Evolutionary conservation across 495 filamentous ascomycete genomes (phyloP).

Genomic region (Lophiostoma macrostomum): DNA sequence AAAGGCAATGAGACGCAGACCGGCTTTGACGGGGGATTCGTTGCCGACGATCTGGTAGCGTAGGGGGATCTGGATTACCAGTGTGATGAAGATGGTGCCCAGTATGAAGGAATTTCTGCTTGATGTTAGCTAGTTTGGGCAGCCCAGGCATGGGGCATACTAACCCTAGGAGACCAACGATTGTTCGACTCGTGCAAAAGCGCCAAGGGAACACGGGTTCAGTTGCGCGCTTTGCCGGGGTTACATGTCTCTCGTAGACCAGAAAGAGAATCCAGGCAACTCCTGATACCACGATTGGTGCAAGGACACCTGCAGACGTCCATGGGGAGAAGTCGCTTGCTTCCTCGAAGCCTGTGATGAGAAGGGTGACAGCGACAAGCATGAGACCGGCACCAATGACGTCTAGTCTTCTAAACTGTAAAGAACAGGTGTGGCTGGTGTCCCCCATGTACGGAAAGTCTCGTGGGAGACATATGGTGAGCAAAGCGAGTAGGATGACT

Average conservation of each 20-base stretch:
- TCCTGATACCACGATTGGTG: slow-evolving; percentile 3
- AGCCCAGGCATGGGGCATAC: background rate
- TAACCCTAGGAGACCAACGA: slow-evolving; percentile 12
- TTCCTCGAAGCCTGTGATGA: slow-evolving; percentile 24
- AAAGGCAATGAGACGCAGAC: slow-evolving; percentile 9
- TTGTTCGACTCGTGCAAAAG: slow-evolving; percentile 12
- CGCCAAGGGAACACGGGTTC: slow-evolving; percentile 26
- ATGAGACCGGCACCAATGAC: slow-evolving; percentile 11
- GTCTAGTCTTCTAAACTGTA: slow-evolving; percentile 7
- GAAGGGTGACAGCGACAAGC: slow-evolving; percentile 13
- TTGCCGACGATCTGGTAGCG: slow-evolving; percentile 12
- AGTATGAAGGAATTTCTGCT: slow-evolving; percentile 9
- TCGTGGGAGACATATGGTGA: slow-evolving; percentile 8
- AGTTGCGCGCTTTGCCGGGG: background rate
- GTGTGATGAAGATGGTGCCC: slow-evolving; percentile 5
- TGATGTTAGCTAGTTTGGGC: background rate
- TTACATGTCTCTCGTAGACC: slow-evolving; percentile 1
- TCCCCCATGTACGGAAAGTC: slow-evolving; percentile 17
- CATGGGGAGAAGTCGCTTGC: slow-evolving; percentile 14
- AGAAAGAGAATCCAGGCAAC: slow-evolving; percentile 4
- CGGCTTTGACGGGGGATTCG: slow-evolving; percentile 1
- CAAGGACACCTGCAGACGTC: slow-evolving; percentile 13
- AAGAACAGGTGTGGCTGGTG: background rate
- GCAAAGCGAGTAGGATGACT: background rate
- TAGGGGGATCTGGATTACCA: slow-evolving; percentile 15